Evolutionary conservation across 805 yeast species (phyloP).

Genomic region (Ogataea naganishii): DNA sequence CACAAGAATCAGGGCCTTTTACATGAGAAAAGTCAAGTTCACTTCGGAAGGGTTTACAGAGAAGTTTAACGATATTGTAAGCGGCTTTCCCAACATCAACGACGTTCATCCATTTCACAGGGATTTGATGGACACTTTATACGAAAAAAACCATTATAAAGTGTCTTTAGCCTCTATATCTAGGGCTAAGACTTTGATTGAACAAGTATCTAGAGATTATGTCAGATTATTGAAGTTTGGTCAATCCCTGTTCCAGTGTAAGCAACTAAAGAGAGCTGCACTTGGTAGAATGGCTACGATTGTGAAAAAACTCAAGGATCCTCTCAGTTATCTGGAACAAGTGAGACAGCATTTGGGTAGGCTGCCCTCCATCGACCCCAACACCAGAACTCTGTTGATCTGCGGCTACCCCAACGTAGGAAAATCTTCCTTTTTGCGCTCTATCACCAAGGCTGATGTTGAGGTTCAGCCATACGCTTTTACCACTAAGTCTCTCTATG

Average conservation of each 20-base stretch:
- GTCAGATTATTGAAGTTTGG: conserved; percentile 92
- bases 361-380: conserved; percentile 96
- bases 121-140: conserved; percentile 94
- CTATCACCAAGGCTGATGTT: conserved; percentile 96
- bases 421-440: conserved; percentile 86
- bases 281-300: conserved; percentile 99
- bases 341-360: conserved; percentile 99
- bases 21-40: conserved; percentile 95
- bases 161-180: conserved; percentile 93
- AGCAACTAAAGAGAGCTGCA: conserved; percentile 97
- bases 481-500: conserved; percentile 95
- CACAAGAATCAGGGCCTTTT: conserved; percentile 92
- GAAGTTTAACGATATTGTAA: conserved; percentile 76
- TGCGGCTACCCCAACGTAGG: conserved; percentile 99
- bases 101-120: conserved; percentile 98
- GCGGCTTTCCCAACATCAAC: conserved; percentile 92
- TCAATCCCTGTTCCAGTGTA: conserved; percentile 96
- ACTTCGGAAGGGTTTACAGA: conserved; percentile 96
- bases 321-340: conserved; percentile 88
- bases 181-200: conserved; percentile 87
- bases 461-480: conserved; percentile 99
- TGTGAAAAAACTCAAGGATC: conserved; percentile 89
- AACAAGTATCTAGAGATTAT: conserved; percentile 94
- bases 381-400: conserved; percentile 91
- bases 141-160: conserved; percentile 97